phyloP scores from a whole-genome alignment of 805 yeast genomes.

The Metahyphopichia silvanorum region DNA sequence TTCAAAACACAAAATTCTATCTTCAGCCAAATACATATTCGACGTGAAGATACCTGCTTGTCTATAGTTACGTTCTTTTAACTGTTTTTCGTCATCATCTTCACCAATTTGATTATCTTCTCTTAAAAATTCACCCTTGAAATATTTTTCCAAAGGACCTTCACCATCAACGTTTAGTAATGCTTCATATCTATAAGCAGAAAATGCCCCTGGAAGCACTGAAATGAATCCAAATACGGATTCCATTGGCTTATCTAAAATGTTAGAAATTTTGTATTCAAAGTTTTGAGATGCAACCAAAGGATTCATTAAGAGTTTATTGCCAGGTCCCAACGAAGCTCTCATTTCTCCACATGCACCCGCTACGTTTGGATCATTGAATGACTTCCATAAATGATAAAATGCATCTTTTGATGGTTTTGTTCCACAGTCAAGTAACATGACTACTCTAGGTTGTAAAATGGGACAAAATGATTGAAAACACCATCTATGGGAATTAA shows the following conservation, averaged over 20 bases:
- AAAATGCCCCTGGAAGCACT: slow-evolving; percentile 94
- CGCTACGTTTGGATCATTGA: slow-evolving; percentile 77
- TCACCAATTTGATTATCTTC: slow-evolving; percentile 49
- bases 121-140: slow-evolving; percentile 85
- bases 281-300: slow-evolving; percentile 95
- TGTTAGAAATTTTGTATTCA: slow-evolving; percentile 93
- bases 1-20: slow-evolving; percentile 92
- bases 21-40: slow-evolving; percentile 97
- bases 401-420: slow-evolving; percentile 82
- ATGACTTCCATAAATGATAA: slow-evolving; percentile 86
- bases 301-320: slow-evolving; percentile 63
- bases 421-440: slow-evolving; percentile 91
- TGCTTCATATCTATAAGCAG: slow-evolving; percentile 88
- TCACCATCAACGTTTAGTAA: slow-evolving; percentile 67
- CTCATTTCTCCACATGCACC: slow-evolving; percentile 98
- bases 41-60: slow-evolving; percentile 80
- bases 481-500: slow-evolving; percentile 96
- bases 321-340: slow-evolving; percentile 68
- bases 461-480: slow-evolving; percentile 87
- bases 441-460: slow-evolving; percentile 77
- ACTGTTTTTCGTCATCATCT: slow-evolving; percentile 36
- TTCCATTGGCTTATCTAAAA: slow-evolving; percentile 93
- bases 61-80: slow-evolving; percentile 35
- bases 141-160: slow-evolving; percentile 84
- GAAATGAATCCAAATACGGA: slow-evolving; percentile 91